Evolutionary conservation across 1,284 basidiomycete species (phyloP).

Genomic region (Ganoderma leucocontextum): DNA sequence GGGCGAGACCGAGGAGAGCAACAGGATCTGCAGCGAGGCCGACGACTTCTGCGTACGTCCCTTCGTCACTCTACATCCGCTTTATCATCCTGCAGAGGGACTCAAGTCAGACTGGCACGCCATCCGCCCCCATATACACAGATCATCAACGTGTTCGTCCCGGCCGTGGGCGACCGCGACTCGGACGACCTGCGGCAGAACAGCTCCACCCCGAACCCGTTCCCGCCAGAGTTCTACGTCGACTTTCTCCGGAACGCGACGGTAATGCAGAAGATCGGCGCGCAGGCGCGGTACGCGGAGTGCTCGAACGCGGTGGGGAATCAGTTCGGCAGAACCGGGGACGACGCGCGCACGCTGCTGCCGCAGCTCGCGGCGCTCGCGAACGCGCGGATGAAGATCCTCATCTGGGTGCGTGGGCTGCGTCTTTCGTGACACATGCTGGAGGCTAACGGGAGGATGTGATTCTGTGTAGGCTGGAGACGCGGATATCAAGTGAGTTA

Average conservation of each 20-base stretch:
- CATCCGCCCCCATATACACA: conserved; percentile 32
- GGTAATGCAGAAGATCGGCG: conserved; percentile 57
- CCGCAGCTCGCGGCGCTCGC: conserved; percentile 60
- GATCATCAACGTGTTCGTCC: conserved; percentile 56
- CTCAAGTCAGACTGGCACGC: no score
- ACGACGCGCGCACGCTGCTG: conserved; percentile 62
- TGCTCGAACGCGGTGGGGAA: conserved; percentile 32
- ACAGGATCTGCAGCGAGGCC: conserved; percentile 57
- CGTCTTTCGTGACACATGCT: neutral
- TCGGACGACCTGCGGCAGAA: conserved; percentile 66
- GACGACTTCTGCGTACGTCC: conserved; percentile 64
- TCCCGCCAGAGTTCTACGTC: conserved; percentile 66
- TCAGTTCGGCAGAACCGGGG: conserved; percentile 53
- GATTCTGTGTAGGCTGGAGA: conserved; percentile 60
- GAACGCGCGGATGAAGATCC: conserved; percentile 60
- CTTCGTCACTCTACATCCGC: neutral
- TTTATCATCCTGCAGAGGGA: no score
- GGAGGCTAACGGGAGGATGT: neutral
- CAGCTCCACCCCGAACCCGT: conserved; percentile 50
- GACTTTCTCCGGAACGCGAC: conserved; percentile 50
- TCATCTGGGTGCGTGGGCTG: conserved; percentile 62
- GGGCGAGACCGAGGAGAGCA: conserved; percentile 51
- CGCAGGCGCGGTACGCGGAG: conserved; percentile 50
- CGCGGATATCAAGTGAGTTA: conserved; percentile 65
- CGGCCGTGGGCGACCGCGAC: conserved; percentile 61